Evolutionary conservation across 176 grass and related monocot species (phyloP).

Genomic region (Secale cereale): DNA sequence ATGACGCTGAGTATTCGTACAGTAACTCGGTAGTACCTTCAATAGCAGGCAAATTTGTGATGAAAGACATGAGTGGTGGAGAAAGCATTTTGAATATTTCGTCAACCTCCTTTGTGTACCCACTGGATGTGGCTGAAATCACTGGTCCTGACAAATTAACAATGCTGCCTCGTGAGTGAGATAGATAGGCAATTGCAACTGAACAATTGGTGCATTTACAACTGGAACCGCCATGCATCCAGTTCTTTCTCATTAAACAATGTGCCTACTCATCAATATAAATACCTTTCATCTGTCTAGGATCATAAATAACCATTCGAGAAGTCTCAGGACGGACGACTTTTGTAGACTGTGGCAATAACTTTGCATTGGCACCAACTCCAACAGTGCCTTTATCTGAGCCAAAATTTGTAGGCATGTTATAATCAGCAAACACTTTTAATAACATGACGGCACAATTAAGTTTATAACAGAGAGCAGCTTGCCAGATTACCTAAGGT

Average conservation of each 20-base stretch:
- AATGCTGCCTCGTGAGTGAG: neutral
- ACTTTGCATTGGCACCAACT: slow-evolving; percentile 38
- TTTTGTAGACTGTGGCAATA: slow-evolving; percentile 44
- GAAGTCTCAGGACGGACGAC: slow-evolving; percentile 80
- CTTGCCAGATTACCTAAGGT: slow-evolving; percentile 57
- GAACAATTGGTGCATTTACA: neutral
- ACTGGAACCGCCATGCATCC: neutral
- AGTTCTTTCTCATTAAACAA: neutral
- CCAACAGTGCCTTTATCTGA: slow-evolving; percentile 41
- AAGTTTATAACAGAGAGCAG: neutral
- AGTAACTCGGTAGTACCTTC: slow-evolving; percentile 44
- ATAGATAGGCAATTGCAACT: neutral
- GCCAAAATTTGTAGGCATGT: slow-evolving; percentile 20
- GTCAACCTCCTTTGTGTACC: slow-evolving; percentile 55
- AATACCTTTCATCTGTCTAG: slow-evolving; percentile 85
- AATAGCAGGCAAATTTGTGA: slow-evolving; percentile 78
- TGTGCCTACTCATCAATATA: neutral
- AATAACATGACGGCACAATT: slow-evolving; percentile 17
- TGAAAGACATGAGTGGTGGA: slow-evolving; percentile 47
- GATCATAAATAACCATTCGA: slow-evolving; percentile 91
- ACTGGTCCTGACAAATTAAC: slow-evolving; percentile 53
- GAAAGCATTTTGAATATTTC: slow-evolving; percentile 76
- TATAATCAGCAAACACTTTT: slow-evolving; percentile 16
- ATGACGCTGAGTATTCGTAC: neutral
- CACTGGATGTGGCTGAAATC: slow-evolving; percentile 39